Percentiles rank a stretch among this genome's conserved stretches.
Conservation (phyloP, 2,329 filamentous ascomycete species). For the Aspergillus quadricinctus region DNA sequence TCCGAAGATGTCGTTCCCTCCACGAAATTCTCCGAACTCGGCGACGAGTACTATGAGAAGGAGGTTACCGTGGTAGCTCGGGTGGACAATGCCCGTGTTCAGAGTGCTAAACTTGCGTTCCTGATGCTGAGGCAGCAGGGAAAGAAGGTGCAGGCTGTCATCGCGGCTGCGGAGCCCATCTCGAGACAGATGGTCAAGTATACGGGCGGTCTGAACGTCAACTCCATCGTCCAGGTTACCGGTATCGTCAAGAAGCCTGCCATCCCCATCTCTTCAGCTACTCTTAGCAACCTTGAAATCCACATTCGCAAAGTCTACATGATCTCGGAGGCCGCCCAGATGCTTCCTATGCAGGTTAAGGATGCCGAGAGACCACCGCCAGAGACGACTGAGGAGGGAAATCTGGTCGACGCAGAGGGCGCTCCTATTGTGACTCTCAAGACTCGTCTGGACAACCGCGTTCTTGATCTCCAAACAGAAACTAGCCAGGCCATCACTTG, state of each 20-base stretch:
- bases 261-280: constrained; percentile 83
- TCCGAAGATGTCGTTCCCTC: constrained; percentile 58
- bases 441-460: constrained; percentile 85
- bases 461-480: constrained; percentile 85
- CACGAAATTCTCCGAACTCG: constrained; percentile 50
- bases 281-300: constrained; percentile 74
- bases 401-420: constrained; percentile 48
- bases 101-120: constrained; percentile 89
- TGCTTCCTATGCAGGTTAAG: constrained; percentile 58
- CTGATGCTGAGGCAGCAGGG: constrained; percentile 76
- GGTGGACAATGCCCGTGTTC: constrained; percentile 81
- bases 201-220: constrained; percentile 67
- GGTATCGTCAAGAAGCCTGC: constrained; percentile 75
- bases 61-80: constrained; percentile 72
- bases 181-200: constrained; percentile 95
- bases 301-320: constrained; percentile 84
- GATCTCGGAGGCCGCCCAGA: constrained; percentile 60
- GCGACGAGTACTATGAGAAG: constrained; percentile 62
- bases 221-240: constrained; percentile 79
- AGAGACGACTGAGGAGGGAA: constrained; percentile 42
- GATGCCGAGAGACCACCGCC: constrained; percentile 48
- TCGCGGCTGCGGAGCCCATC: constrained; percentile 58
- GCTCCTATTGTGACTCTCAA: constrained; percentile 72
- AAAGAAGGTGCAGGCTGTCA: constrained; percentile 78
- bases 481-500: constrained; percentile 85